A percentile compares a stretch with the other conserved stretches of the same genome.
These are phyloP conservation scores for Microstegium vimineum DNA, from an alignment of 176 grass and related monocot species.

Conservation along the genomic window DNA sequence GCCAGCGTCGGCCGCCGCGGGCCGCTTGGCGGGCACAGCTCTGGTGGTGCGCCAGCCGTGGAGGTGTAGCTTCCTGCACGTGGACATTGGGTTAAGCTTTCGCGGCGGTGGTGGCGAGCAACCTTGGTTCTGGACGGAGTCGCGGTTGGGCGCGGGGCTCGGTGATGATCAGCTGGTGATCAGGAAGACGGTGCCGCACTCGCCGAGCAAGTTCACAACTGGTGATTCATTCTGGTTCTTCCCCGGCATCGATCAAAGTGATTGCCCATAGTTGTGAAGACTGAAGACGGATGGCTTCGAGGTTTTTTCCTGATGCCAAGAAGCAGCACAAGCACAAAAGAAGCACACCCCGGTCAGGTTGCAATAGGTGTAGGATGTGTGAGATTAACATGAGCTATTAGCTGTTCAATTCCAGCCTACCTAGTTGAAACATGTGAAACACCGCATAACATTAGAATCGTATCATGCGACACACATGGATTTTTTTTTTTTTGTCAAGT, in stretches of 20 bases:
- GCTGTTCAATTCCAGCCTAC: neutral
- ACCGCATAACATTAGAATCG: neutral
- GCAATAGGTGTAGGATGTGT: neutral
- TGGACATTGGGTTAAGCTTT: neutral
- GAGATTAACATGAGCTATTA: slow-evolving; percentile 1
- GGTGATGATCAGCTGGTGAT: slow-evolving; percentile 9
- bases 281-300: neutral
- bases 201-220: neutral
- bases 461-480: neutral
- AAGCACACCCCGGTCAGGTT: neutral
- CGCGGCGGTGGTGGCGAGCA: neutral
- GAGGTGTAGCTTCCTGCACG: neutral
- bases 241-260: slow-evolving; percentile 34
- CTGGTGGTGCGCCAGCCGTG: slow-evolving; percentile 31
- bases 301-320: neutral
- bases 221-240: slow-evolving; percentile 58
- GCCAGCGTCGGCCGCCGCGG: slow-evolving; percentile 10
- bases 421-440: slow-evolving; percentile 19
- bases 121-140: slow-evolving; percentile 43
- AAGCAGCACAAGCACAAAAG: neutral
- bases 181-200: slow-evolving; percentile 40
- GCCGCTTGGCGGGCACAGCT: slow-evolving; percentile 17
- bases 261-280: neutral
- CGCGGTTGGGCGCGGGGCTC: neutral
- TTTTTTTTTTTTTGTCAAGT: neutral